Evolutionary conservation across 306 rosid genomes (phyloP).

Genomic region (Rubus parviflorus): DNA sequence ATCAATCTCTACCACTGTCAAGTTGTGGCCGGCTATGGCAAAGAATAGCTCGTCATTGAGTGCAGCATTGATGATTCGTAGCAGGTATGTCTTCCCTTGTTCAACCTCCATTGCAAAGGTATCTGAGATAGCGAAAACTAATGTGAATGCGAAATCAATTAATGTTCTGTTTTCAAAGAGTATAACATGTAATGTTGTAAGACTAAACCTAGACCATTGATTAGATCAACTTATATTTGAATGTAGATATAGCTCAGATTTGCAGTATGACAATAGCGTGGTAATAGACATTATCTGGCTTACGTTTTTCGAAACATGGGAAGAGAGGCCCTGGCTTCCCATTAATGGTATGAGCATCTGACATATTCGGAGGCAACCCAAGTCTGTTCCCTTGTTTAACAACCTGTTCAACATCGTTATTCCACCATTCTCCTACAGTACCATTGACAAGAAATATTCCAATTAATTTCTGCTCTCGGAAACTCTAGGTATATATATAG

Average conservation of each 20-base stretch:
- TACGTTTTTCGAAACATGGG: neutral
- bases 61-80: constrained; percentile 38
- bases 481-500: neutral
- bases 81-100: constrained; percentile 32
- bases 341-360: constrained; percentile 40
- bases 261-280: too few relatives aligned
- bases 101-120: constrained; percentile 41
- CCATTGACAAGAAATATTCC: neutral
- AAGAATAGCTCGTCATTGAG: constrained; percentile 42
- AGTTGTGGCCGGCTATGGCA: constrained; percentile 30
- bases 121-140: neutral
- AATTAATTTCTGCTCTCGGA: neutral
- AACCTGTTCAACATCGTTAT: constrained; percentile 33
- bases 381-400: constrained; percentile 33
- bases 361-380: constrained; percentile 43
- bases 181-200: too few relatives aligned
- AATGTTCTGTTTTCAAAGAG: too few relatives aligned
- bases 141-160: neutral
- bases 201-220: too few relatives aligned
- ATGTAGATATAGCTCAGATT: neutral
- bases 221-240: neutral
- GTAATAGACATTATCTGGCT: neutral
- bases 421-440: constrained; percentile 44
- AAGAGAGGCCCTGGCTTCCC: constrained; percentile 24
- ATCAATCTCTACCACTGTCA: constrained; percentile 39